Evolutionary conservation across 208 protist species (phyloP).

Genomic region (Phytomonas sp.): DNA sequence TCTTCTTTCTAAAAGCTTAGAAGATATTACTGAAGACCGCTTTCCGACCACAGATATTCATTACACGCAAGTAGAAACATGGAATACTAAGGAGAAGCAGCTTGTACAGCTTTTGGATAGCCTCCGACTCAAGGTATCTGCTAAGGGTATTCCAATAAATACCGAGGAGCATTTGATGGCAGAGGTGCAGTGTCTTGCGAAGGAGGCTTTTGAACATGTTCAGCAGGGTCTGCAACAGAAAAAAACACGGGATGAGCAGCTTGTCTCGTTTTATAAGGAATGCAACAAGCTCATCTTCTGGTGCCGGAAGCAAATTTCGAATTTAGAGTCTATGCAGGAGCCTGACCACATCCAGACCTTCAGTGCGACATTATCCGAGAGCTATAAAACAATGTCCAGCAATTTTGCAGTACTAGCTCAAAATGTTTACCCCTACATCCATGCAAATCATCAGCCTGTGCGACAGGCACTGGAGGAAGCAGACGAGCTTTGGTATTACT

Average conservation of each 20-base stretch:
- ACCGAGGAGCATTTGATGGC: slow-evolving; percentile 22
- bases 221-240: slow-evolving; percentile 18
- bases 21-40: slow-evolving; percentile 41
- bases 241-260: slow-evolving; percentile 25
- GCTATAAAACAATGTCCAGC: slow-evolving; percentile 72
- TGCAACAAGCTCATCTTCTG: slow-evolving; percentile 62
- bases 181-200: slow-evolving; percentile 33
- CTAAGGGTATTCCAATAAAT: slow-evolving; percentile 1
- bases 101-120: slow-evolving; percentile 16
- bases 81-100: slow-evolving; percentile 25
- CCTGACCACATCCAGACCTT: slow-evolving; percentile 86
- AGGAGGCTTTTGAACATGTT: slow-evolving; percentile 29
- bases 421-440: slow-evolving; percentile 44
- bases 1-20: slow-evolving; percentile 28
- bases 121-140: slow-evolving; percentile 14
- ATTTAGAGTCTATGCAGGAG: slow-evolving; percentile 79
- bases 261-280: slow-evolving; percentile 41
- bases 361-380: slow-evolving; percentile 63
- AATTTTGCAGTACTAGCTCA: slow-evolving; percentile 69
- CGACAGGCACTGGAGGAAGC: slow-evolving; percentile 63
- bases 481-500: slow-evolving; percentile 74
- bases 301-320: slow-evolving; percentile 82
- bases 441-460: slow-evolving; percentile 38
- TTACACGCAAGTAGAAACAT: slow-evolving; percentile 30
- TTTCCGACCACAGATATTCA: slow-evolving; percentile 32